A percentile compares a stretch with the other conserved stretches of the same genome.
phyloP scores from a whole-genome alignment of 257 asterid genomes.

The Solanum paucissectum region DNA sequence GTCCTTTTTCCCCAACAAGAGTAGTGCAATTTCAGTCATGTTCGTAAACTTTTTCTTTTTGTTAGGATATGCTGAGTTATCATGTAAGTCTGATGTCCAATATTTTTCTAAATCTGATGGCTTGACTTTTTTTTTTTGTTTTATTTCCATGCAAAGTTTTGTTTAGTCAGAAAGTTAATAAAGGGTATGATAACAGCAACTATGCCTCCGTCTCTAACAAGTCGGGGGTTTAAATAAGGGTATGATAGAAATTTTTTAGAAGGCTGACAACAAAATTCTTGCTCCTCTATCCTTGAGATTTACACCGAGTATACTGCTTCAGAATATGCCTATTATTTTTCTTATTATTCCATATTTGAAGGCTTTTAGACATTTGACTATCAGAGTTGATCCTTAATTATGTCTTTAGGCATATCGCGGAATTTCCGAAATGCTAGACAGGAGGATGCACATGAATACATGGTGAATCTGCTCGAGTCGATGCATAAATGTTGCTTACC shows the following conservation, averaged over 20 bases:
- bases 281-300: background rate
- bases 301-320: background rate
- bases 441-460: conserved; percentile 98
- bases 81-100: background rate
- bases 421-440: conserved; percentile 84
- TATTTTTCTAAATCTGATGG: background rate
- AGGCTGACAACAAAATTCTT: background rate
- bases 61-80: background rate
- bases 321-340: background rate
- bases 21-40: background rate
- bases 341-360: background rate
- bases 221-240: background rate
- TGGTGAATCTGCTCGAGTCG: conserved; percentile 89
- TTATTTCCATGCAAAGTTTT: background rate
- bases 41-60: background rate
- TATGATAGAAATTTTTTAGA: background rate
- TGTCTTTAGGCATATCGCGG: conserved; percentile 67
- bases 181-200: background rate
- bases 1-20: background rate
- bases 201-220: background rate
- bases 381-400: conserved; percentile 29
- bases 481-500: conserved; percentile 99
- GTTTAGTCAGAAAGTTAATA: background rate
- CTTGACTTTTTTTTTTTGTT: background rate
- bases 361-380: conserved; percentile 2